phyloP scores from a whole-genome alignment of 371 early-diverging fungal species.

The Circinella minor region DNA sequence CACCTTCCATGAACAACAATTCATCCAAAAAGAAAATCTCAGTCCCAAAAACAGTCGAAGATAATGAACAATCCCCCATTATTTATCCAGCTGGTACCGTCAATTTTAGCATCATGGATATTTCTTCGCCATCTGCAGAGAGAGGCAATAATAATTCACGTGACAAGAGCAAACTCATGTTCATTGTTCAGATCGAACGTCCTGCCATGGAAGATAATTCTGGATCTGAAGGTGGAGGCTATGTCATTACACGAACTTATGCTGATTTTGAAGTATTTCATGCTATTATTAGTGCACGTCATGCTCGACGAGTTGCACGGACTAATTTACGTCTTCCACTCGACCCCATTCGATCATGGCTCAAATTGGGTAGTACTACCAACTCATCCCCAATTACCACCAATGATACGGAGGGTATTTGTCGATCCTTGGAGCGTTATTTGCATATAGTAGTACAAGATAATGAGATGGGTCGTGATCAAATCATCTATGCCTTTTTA shows the following conservation, averaged over 20 bases:
- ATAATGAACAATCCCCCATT: constrained; percentile 17
- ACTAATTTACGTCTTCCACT: constrained; percentile 40
- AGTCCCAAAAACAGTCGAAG: constrained; percentile 8
- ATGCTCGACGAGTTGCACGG: constrained; percentile 31
- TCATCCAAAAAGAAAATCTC: constrained; percentile 12
- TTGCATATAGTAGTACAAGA: constrained; percentile 43
- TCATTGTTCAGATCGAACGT: constrained; percentile 54
- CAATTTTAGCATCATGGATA: constrained; percentile 53
- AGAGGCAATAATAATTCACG: not conserved
- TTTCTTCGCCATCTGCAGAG: constrained; percentile 10
- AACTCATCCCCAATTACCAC: constrained; percentile 11
- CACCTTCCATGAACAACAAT: too few species aligned
- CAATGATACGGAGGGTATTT: constrained; percentile 24
- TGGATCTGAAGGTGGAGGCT: constrained; percentile 54
- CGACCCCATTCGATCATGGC: constrained; percentile 41
- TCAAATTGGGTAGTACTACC: constrained; percentile 25
- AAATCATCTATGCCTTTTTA: constrained; percentile 41
- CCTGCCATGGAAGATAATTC: constrained; percentile 34
- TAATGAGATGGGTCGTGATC: constrained; percentile 43
- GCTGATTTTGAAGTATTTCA: constrained; percentile 52
- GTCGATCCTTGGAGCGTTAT: constrained; percentile 37
- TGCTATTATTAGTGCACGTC: constrained; percentile 35
- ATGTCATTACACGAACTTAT: constrained; percentile 53
- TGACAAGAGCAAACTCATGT: constrained; percentile 36
- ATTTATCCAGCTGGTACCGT: constrained; percentile 44